phyloP scores from a whole-genome alignment of 768 basidiomycete species.

The Mycena metata region DNA sequence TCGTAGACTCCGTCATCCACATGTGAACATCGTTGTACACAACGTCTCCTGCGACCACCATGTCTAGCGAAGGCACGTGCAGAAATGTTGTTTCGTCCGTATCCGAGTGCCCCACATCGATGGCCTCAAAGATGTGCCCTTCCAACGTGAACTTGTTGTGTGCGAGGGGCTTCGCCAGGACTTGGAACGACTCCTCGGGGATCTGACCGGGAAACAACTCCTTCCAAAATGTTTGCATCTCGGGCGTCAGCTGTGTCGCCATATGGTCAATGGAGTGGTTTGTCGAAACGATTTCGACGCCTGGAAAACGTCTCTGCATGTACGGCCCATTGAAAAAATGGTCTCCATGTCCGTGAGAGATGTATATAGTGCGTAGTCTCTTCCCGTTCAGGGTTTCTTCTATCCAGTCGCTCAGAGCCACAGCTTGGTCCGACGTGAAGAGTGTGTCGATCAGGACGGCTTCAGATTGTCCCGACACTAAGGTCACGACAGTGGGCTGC shows the following conservation, averaged over 20 bases:
- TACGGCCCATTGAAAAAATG: slow-evolving; percentile 22
- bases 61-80: slow-evolving; percentile 20
- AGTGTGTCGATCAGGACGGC: slow-evolving; percentile 27
- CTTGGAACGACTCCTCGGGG: slow-evolving; percentile 26
- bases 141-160: slow-evolving; percentile 22
- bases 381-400: slow-evolving; percentile 15
- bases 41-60: slow-evolving; percentile 26
- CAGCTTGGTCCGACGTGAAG: slow-evolving; percentile 22
- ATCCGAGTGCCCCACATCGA: slow-evolving; percentile 25
- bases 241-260: slow-evolving; percentile 22
- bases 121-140: slow-evolving; percentile 26
- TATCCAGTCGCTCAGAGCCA: slow-evolving; percentile 23
- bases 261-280: slow-evolving; percentile 22
- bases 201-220: slow-evolving; percentile 24
- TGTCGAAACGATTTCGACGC: slow-evolving; percentile 21
- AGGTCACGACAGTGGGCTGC: slow-evolving; percentile 19
- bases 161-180: slow-evolving; percentile 20
- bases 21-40: slow-evolving; percentile 25
- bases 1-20: slow-evolving; percentile 26
- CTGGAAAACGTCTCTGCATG: slow-evolving; percentile 23
- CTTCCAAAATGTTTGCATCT: slow-evolving; percentile 18
- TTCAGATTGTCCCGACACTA: slow-evolving; percentile 18
- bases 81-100: slow-evolving; percentile 30
- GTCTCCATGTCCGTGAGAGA: slow-evolving; percentile 27
- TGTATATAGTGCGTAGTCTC: slow-evolving; percentile 21